Evolutionary conservation across 2,329 filamentous ascomycete species (phyloP).

Genomic region (Neofusicoccum ribis): DNA sequence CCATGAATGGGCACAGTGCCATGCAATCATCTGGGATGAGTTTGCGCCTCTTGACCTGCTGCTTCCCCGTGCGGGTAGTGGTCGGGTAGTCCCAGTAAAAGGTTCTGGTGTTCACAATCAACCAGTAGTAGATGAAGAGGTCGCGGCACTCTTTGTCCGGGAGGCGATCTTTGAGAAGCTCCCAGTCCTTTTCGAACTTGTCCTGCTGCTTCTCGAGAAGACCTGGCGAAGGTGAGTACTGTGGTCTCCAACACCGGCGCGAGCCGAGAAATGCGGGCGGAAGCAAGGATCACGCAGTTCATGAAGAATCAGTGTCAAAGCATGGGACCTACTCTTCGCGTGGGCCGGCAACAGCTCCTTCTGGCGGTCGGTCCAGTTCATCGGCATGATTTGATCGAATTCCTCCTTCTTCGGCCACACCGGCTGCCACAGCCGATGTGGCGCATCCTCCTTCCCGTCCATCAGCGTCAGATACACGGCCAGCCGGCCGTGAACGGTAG

Average conservation of each 20-base stretch:
- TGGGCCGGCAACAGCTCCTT: constrained; percentile 42
- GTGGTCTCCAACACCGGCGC: constrained; percentile 16
- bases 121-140: constrained; percentile 58
- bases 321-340: constrained; percentile 28
- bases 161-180: constrained; percentile 43
- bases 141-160: constrained; percentile 36
- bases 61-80: constrained; percentile 39
- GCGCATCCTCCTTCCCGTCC: constrained; percentile 42
- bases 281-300: constrained; percentile 2
- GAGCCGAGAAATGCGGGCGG: neutral
- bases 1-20: constrained; percentile 70
- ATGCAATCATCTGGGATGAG: constrained; percentile 59
- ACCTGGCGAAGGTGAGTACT: constrained; percentile 21
- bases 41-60: constrained; percentile 43
- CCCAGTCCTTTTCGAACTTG: constrained; percentile 56
- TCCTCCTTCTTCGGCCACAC: constrained; percentile 66
- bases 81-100: constrained; percentile 56
- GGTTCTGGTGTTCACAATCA: constrained; percentile 60
- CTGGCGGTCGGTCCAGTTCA: constrained; percentile 53
- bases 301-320: constrained; percentile 2
- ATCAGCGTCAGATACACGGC: constrained; percentile 65
- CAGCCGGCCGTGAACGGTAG: constrained; percentile 69
- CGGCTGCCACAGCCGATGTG: constrained; percentile 60
- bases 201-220: constrained; percentile 57
- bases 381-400: constrained; percentile 58